A percentile compares a stretch with the other conserved stretches of the same genome.
These are phyloP conservation scores for Isoetes taiwanensis DNA, from an alignment of 75 land plant species.

Conservation along the genomic window DNA sequence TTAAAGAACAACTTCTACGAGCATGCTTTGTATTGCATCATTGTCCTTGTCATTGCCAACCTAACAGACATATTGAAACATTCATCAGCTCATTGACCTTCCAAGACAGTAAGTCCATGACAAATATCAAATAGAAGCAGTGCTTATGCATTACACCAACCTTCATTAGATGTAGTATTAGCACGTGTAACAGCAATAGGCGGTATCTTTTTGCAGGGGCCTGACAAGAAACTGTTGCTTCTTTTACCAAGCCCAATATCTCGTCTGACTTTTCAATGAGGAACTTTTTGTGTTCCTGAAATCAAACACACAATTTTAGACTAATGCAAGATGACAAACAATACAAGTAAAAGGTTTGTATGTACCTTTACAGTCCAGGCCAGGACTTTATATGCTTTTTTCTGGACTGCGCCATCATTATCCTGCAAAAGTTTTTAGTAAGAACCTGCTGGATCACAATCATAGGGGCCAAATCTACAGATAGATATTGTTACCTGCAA, in stretches of 20 bases:
- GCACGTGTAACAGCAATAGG: constrained; percentile 55
- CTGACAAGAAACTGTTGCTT: constrained; percentile 47
- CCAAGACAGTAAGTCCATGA: constrained; percentile 5
- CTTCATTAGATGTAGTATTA: constrained; percentile 50
- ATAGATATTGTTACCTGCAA: constrained; percentile 32
- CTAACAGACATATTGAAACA: too few species aligned
- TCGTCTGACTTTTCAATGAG: constrained; percentile 40
- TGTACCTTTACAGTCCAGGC: constrained; percentile 71
- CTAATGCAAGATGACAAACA: not conserved
- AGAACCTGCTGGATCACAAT: not conserved
- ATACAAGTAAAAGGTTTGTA: not conserved
- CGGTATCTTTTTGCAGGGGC: constrained; percentile 81
- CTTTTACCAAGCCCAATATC: constrained; percentile 39
- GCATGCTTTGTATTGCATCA: constrained; percentile 38
- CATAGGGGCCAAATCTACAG: not conserved
- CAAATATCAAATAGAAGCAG: not conserved
- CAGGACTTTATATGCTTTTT: constrained; percentile 83
- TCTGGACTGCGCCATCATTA: constrained; percentile 65
- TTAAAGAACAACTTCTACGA: constrained; percentile 79
- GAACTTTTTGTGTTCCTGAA: constrained; percentile 44
- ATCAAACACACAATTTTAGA: not conserved
- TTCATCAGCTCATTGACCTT: too few species aligned
- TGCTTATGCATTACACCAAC: constrained; percentile 12
- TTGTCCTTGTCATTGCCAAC: constrained; percentile 25
- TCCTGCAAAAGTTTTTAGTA: constrained; percentile 39